phyloP scores from a whole-genome alignment of 1,139 yeast genomes.

The Hemisphaericaspora xylofermentans region DNA sequence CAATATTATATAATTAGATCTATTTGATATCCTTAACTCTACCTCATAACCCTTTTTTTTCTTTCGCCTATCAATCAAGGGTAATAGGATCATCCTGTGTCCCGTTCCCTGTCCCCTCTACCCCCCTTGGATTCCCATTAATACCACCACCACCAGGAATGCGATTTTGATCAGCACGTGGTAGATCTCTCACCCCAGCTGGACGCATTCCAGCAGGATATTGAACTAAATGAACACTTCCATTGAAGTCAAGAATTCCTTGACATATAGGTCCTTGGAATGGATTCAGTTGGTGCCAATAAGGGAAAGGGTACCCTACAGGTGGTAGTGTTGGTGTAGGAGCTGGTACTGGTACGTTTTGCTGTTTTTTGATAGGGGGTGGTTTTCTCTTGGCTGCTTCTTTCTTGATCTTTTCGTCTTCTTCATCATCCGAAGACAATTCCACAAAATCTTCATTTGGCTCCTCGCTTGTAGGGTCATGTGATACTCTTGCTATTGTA shows the following conservation, averaged over 20 bases:
- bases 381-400: slow-evolving; percentile 1
- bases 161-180: not conserved
- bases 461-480: slow-evolving; percentile 6
- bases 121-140: not conserved
- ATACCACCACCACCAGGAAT: not conserved
- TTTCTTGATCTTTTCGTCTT: slow-evolving; percentile 14
- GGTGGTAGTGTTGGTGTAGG: no score
- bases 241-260: not conserved
- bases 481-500: not conserved
- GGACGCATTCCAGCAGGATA: not conserved
- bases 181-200: not conserved
- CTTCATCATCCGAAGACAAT: slow-evolving; percentile 30
- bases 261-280: not conserved
- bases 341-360: no score
- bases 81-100: not conserved
- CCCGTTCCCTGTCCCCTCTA: not conserved
- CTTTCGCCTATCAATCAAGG: not conserved
- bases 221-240: not conserved
- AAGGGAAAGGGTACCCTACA: no score
- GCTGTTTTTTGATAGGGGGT: no score
- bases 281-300: no score
- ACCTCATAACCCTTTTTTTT: no score
- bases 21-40: no score
- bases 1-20: no score
- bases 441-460: slow-evolving; percentile 25